These are phyloP conservation scores for Colletotrichum ledebouriae DNA, from an alignment of 2,329 filamentous ascomycete species.

Conservation along the genomic window DNA sequence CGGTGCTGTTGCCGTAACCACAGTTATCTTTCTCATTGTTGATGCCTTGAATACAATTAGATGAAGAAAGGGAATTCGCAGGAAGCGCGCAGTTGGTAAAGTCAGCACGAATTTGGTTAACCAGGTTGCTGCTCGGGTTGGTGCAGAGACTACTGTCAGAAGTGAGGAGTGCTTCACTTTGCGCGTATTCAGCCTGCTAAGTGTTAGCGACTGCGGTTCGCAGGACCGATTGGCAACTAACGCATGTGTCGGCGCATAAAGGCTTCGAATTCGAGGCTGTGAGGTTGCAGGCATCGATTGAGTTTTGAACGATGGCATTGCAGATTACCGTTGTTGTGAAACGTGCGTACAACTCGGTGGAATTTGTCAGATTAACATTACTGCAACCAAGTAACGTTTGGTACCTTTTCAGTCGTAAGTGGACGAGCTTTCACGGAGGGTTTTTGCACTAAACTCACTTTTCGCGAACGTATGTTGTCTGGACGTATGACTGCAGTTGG, in stretches of 20 bases:
- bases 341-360: slow-evolving; percentile 87
- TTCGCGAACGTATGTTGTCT: slow-evolving; percentile 78
- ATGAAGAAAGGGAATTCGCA: slow-evolving; percentile 79
- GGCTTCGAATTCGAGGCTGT: slow-evolving; percentile 75
- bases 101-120: slow-evolving; percentile 87
- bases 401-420: slow-evolving; percentile 71
- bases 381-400: slow-evolving; percentile 84
- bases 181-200: slow-evolving; percentile 80
- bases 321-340: slow-evolving; percentile 94
- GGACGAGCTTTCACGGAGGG: neutral
- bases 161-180: slow-evolving; percentile 88
- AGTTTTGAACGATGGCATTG: slow-evolving; percentile 94
- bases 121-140: slow-evolving; percentile 73
- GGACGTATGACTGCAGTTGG: slow-evolving; percentile 79
- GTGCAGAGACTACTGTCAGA: slow-evolving; percentile 81
- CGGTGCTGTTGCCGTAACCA: slow-evolving; percentile 79
- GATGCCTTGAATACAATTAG: slow-evolving; percentile 80
- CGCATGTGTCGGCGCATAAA: slow-evolving; percentile 91
- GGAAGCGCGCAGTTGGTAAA: slow-evolving; percentile 91
- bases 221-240: slow-evolving; percentile 56
- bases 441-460: slow-evolving; percentile 71
- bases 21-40: slow-evolving; percentile 89
- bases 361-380: slow-evolving; percentile 81
- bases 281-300: slow-evolving; percentile 76
- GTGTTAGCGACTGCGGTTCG: slow-evolving; percentile 46